Evolutionary conservation across 139 green algal genomes (phyloP).

Genomic region (Eudorina sp.): DNA sequence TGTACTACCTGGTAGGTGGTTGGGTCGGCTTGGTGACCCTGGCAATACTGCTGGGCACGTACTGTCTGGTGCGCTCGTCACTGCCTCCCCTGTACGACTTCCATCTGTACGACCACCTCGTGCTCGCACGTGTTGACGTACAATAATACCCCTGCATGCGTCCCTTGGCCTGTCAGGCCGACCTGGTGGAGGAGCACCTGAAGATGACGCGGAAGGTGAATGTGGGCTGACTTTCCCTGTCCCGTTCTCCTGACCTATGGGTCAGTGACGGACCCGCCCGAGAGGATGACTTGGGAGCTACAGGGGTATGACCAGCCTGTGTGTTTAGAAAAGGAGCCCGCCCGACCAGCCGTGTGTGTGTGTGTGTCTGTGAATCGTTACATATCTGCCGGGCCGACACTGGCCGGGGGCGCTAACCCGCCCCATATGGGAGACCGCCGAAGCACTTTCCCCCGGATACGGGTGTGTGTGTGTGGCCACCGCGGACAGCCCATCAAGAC

Average conservation of each 20-base stretch:
- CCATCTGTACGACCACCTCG: neutral
- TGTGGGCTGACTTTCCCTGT: neutral
- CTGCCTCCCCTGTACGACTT: neutral
- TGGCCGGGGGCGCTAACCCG: too few relatives aligned
- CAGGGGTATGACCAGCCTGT: too few relatives aligned
- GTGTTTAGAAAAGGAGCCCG: too few relatives aligned
- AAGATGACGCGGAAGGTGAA: conserved; percentile 40
- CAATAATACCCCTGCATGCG: neutral
- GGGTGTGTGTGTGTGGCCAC: too few relatives aligned
- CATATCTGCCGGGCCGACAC: too few relatives aligned
- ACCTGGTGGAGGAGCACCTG: conserved; percentile 35
- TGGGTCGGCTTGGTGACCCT: neutral
- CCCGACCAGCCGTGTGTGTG: too few relatives aligned
- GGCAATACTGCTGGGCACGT: neutral
- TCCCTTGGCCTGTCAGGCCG: neutral
- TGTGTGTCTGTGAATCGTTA: too few relatives aligned
- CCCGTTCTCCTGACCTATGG: neutral
- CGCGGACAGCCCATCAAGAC: too few relatives aligned
- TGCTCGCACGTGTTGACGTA: too few relatives aligned
- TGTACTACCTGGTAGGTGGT: conserved; percentile 29
- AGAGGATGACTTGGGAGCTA: too few relatives aligned
- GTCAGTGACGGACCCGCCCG: neutral
- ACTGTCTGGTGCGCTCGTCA: neutral
- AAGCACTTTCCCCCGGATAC: too few relatives aligned
- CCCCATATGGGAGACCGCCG: too few relatives aligned